Base-by-base conservation (phyloP, 495 filamentous ascomycete species). In the Xylaria bambusicola region DNA sequence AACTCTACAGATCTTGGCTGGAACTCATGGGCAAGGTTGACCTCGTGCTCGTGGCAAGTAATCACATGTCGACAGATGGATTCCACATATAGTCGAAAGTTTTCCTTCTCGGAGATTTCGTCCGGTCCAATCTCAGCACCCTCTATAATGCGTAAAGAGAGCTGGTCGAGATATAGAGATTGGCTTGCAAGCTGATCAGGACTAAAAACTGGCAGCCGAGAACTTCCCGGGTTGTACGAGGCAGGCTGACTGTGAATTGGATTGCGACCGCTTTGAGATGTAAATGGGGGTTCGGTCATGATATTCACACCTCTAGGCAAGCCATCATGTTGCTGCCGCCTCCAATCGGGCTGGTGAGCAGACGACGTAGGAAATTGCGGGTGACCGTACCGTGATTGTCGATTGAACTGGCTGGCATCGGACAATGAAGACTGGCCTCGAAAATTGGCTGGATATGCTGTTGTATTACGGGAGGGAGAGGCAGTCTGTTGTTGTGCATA, bases 21-120 rank as follows among this genome's bases (percentile, higher is more conserved):
- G 59, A 88, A 84, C 23, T 56, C 50, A 0, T 29, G 26, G 3
- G 60, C 29, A 21, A 67, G 60, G n/a, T 73, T 70, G 6, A 65
- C 29, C 21, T 74, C 68, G 6, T 60, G 58, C 56, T 88, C 83
- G 52, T 80, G 73, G 17, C 75, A 67, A 9, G 69, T 63, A 40
- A 90, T 80, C 17, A 78, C 79, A 40, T 79, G 69, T 45, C 77
- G 77, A 49, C 84, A 85, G 23, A 86, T 73, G 9, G 68, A 51
- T 62, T 89, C 84, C 6, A 93, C 78, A 17, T 64, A 63, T 45
- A 57, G 41, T 55, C 88, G 78, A 58, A 92, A 86, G 0, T 60
- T 63, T 65, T 91, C 85, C 62, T 90, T 92, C 56, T 84, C 78
- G 6, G 72, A 61, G 26, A 82, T 75, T 63, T 92, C 89, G 9